phyloP scores from a whole-genome alignment of 2,329 filamentous ascomycete genomes.

The Claviceps humidiphila region DNA sequence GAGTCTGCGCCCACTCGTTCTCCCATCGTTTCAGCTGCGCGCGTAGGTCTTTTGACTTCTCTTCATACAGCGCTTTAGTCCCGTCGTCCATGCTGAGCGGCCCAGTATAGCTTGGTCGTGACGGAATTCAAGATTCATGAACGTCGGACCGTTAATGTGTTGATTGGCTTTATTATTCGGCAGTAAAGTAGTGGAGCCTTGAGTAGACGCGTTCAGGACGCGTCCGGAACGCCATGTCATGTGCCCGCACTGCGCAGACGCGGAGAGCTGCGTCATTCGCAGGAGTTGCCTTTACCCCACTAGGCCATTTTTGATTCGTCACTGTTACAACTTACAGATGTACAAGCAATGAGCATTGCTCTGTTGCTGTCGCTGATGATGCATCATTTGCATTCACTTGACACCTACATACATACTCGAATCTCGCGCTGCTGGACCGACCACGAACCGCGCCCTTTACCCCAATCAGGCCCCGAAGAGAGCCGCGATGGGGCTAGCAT shows the following conservation, averaged over 20 bases:
- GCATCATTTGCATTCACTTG: not conserved
- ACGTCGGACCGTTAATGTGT: not conserved
- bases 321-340: no score
- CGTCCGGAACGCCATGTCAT: not conserved
- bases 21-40: slow-evolving; percentile 64
- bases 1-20: slow-evolving; percentile 45
- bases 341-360: no score
- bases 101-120: not conserved
- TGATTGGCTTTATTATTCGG: not conserved
- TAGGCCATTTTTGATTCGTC: no score
- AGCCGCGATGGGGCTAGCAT: not conserved
- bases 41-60: slow-evolving; percentile 42
- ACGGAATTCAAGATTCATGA: not conserved
- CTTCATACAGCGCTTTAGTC: slow-evolving; percentile 32
- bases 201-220: not conserved
- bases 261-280: no score
- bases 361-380: not conserved
- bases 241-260: no score
- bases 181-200: not conserved
- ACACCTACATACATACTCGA: not conserved
- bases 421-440: not conserved
- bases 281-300: no score
- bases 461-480: no score
- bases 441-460: not conserved
- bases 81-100: slow-evolving; percentile 30